Conservation (phyloP, 2,329 filamentous ascomycete species). For the Cladosporium velox region DNA sequence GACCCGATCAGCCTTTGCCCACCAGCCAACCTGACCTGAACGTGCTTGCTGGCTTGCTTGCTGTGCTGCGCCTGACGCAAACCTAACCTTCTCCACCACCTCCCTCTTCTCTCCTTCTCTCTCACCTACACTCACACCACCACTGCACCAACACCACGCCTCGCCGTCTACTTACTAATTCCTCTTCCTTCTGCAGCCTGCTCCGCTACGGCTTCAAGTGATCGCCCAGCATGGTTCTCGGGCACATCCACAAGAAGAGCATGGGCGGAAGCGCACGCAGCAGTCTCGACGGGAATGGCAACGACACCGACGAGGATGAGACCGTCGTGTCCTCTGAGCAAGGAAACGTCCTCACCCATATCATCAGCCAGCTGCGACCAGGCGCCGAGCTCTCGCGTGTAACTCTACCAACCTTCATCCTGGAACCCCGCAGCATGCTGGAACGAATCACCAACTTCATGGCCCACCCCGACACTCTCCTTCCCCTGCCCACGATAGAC, state of each 20-base stretch:
- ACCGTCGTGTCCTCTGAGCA: conserved; percentile 86
- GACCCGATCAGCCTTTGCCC: conserved; percentile 1
- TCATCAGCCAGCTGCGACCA: conserved; percentile 94
- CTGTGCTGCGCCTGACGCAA: conserved; percentile 15
- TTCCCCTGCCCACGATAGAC: conserved; percentile 82
- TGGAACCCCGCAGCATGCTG: conserved; percentile 96
- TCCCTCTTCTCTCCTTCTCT: not conserved
- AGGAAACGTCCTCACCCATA: conserved; percentile 94
- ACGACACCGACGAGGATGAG: conserved; percentile 55
- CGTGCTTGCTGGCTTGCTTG: conserved; percentile 18
- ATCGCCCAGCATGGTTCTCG: conserved; percentile 46
- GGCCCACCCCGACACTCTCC: conserved; percentile 94
- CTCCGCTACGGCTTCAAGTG: not conserved
- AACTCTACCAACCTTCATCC: conserved; percentile 93
- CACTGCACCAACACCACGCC: not conserved
- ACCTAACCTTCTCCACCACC: conserved; percentile 3
- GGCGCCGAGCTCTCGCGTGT: conserved; percentile 94
- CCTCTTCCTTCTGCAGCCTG: not conserved
- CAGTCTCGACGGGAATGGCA: conserved; percentile 45
- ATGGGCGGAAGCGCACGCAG: conserved; percentile 42
- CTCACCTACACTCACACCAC: not conserved
- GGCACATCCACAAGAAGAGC: conserved; percentile 51
- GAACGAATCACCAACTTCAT: conserved; percentile 99
- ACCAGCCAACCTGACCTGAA: not conserved
- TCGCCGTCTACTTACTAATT: not conserved